Percentiles rank a stretch among this genome's conserved stretches.
phyloP scores from a whole-genome alignment of 495 filamentous ascomycete genomes.

The Letharia lupina region DNA sequence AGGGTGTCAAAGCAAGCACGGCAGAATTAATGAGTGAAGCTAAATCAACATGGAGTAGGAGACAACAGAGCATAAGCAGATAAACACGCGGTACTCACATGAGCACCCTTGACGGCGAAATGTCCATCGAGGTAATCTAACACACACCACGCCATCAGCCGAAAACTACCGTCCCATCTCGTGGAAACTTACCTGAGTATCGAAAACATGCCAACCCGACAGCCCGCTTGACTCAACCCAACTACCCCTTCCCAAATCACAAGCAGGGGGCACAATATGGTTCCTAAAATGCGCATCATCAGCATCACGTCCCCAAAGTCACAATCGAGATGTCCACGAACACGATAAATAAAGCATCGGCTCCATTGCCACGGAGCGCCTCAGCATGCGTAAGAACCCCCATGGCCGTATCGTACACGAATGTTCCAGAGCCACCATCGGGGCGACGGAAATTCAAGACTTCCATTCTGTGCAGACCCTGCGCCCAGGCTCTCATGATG shows the following conservation, averaged over 20 bases:
- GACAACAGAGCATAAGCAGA: neutral
- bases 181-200: neutral
- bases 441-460: neutral
- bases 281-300: neutral
- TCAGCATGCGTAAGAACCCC: neutral
- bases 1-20: neutral
- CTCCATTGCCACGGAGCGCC: neutral
- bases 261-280: neutral
- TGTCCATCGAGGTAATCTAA: conserved; percentile 5
- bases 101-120: conserved; percentile 12
- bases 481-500: conserved; percentile 1
- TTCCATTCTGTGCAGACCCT: neutral
- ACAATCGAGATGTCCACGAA: neutral
- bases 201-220: neutral
- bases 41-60: neutral
- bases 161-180: neutral
- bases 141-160: neutral
- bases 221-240: neutral
- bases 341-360: neutral
- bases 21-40: neutral
- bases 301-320: neutral
- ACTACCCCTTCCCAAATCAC: neutral
- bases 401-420: conserved; percentile 1
- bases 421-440: neutral
- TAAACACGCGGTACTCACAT: conserved; percentile 1